Conservation (phyloP, 1,139 yeast genomes). For the Wickerhamomyces sp. region DNA sequence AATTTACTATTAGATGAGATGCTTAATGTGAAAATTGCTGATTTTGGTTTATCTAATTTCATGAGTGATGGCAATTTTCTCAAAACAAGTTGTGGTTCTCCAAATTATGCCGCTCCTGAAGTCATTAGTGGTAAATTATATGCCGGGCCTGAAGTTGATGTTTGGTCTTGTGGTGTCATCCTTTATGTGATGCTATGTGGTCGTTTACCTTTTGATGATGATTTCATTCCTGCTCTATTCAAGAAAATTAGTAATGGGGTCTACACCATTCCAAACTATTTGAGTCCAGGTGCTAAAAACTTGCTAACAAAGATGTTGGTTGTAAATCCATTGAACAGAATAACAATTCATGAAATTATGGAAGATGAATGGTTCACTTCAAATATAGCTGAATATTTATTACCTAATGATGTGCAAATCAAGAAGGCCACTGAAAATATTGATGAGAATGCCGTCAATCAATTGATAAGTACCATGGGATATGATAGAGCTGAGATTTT, state of each 20-base stretch:
- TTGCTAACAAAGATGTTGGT: slow-evolving; percentile 89
- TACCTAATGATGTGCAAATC: slow-evolving; percentile 58
- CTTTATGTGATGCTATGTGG: slow-evolving; percentile 97
- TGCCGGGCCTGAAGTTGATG: slow-evolving; percentile 99
- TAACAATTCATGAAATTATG: slow-evolving; percentile 90
- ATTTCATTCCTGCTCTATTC: slow-evolving; percentile 92
- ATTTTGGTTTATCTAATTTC: slow-evolving; percentile 90
- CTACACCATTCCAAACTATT: slow-evolving; percentile 84
- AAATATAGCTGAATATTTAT: slow-evolving; percentile 75
- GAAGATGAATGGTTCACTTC: slow-evolving; percentile 94
- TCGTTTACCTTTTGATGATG: slow-evolving; percentile 95
- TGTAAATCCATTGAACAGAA: slow-evolving; percentile 93
- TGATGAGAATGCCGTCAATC: slow-evolving; percentile 77
- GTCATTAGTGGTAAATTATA: slow-evolving; percentile 93
- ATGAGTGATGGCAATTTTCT: slow-evolving; percentile 98
- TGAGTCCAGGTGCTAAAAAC: slow-evolving; percentile 84
- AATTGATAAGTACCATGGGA: slow-evolving; percentile 86
- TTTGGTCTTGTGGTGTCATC: slow-evolving; percentile 98
- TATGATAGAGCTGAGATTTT: slow-evolving; percentile 84
- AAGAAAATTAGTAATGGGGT: slow-evolving; percentile 95
- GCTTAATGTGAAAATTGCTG: slow-evolving; percentile 92
- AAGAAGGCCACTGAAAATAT: slow-evolving; percentile 32
- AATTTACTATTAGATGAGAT: slow-evolving; percentile 87
- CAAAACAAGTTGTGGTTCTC: slow-evolving; percentile 95
- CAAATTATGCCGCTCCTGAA: slow-evolving; percentile 98